Evolutionary conservation across 2,329 filamentous ascomycete species (phyloP), one percentile per base, ranked within the genome.

Genomic region (Cladophialophora carrionii): DNA sequence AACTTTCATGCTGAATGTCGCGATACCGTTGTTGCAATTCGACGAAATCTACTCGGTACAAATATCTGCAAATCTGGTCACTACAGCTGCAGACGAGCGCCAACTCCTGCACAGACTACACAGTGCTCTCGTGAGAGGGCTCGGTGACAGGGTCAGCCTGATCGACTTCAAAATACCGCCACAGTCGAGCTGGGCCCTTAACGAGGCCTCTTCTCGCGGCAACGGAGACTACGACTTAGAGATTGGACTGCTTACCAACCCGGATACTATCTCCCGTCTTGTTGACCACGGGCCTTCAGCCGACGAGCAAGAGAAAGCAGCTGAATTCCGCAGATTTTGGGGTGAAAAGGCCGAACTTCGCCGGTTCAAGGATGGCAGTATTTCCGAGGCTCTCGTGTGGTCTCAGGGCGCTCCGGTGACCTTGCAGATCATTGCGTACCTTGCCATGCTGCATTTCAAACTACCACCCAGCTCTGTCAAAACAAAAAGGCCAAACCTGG

Each of bases 341-440:
- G 95, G 94, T 6, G 89, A 94, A 9, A 96, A 95, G 75, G 87
- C 95, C 1, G 95, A 99, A 76, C 83, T 99, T 53, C 87, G 95
- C 69, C 90, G 95, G 22, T 99, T 99, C 82, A 96, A 93, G 72
- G 92, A 98, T 73, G 95, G 95, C 24, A 94, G 89, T 72, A 97
- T 99, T 70, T 83, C 92, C 8, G 96, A 99, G 77, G 96, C 91
- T 73, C 81, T 98, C 32, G 88, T 96, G 22, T 99, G 95, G 95
- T 83, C 83, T 1, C 80, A 87, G 1, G 80, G 83, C 34, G 46
- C 31, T 14, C 85, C 88, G 6, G 86, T 96, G 22, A 86, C 92
- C 59, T 85, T 92, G 73, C 92, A 96, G 70, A 95, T 98, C 64
- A 80, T 92, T 54, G 81, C 83, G 3, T 90, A 93, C 74, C 82